Conservation (phyloP, 495 filamentous ascomycete species). For the Wilcoxina mikolae region DNA sequence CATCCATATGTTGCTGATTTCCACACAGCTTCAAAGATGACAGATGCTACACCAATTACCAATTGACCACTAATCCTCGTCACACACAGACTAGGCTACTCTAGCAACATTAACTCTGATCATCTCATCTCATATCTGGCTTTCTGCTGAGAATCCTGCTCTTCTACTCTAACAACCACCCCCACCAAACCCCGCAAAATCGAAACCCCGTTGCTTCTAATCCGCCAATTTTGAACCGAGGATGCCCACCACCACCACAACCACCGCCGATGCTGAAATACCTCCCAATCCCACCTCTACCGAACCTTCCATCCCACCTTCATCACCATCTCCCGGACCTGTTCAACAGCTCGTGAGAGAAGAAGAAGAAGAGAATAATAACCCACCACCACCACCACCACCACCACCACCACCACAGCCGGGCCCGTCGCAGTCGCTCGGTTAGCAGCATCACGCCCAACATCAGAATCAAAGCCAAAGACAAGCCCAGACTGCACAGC, state of each 20-base stretch:
- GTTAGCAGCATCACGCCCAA: background rate
- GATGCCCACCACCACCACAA: background rate
- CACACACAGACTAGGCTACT: background rate
- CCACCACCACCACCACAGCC: background rate
- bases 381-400: too few species aligned
- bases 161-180: background rate
- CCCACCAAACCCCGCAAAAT: background rate
- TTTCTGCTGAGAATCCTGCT: too few species aligned
- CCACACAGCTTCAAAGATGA: too few species aligned
- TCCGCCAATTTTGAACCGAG: constrained; percentile 4
- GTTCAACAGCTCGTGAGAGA: background rate
- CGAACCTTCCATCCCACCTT: background rate
- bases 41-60: background rate
- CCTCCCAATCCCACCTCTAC: too few species aligned
- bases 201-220: too few species aligned
- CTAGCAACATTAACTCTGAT: too few species aligned
- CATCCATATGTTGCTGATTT: too few species aligned
- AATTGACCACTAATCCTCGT: constrained; percentile 2
- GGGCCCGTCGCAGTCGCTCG: background rate
- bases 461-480: too few species aligned
- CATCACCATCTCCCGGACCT: background rate
- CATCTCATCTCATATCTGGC: too few species aligned
- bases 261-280: background rate
- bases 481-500: background rate
- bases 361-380: background rate